phyloP scores from a whole-genome alignment of 805 yeast species.

The Barnettozyma pratensis region DNA sequence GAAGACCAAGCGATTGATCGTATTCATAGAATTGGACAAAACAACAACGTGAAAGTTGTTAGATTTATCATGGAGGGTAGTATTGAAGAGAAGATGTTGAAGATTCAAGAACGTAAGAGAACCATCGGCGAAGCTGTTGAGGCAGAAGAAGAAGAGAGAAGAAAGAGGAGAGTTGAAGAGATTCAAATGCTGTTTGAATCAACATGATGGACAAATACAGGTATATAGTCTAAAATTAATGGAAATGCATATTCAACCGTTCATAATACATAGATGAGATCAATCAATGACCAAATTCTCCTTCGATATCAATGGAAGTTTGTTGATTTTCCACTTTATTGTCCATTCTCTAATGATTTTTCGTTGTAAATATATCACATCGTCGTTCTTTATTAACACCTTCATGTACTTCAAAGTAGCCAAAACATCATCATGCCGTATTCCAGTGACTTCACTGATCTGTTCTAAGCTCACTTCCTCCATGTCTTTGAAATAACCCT shows the following conservation, averaged over 20 bases:
- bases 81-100: conserved; percentile 84
- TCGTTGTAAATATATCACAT: conserved; percentile 13
- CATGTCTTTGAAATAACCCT: conserved; percentile 32
- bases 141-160: conserved; percentile 68
- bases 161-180: conserved; percentile 66
- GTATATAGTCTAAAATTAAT: conserved; percentile 7
- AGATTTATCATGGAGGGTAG: conserved; percentile 79
- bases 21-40: conserved; percentile 87
- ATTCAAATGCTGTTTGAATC: conserved; percentile 60
- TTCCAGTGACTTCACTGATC: conserved; percentile 54
- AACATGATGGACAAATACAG: conserved; percentile 10
- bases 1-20: conserved; percentile 92
- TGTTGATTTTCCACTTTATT: conserved; percentile 11
- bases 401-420: conserved; percentile 55
- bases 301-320: conserved; percentile 5
- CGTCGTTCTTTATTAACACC: conserved; percentile 30
- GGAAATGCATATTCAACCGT: not conserved
- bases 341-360: conserved; percentile 13
- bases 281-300: conserved; percentile 5
- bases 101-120: conserved; percentile 79
- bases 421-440: conserved; percentile 56
- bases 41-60: conserved; percentile 60
- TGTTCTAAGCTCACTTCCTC: conserved; percentile 39
- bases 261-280: not conserved
- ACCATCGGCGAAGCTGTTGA: conserved; percentile 78